Conservation (phyloP, 768 basidiomycete genomes). For the Mycena amicta region DNA sequence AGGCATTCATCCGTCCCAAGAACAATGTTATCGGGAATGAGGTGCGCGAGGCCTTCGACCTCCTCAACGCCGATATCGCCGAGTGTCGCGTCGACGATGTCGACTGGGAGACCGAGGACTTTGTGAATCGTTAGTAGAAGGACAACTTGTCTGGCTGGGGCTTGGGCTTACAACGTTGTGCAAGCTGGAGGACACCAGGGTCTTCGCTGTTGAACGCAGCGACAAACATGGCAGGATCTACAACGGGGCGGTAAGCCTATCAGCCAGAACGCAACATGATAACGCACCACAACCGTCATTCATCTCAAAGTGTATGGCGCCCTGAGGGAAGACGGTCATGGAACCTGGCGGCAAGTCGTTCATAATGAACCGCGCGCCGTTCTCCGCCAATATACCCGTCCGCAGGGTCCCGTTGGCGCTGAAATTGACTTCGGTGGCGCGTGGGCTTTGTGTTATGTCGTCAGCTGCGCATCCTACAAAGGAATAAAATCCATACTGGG, state of each 20-base stretch:
- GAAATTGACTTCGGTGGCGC: slow-evolving; percentile 23
- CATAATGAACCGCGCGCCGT: slow-evolving; percentile 22
- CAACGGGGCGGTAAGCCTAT: slow-evolving; percentile 24
- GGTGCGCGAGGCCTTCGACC: slow-evolving; percentile 13
- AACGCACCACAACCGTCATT: slow-evolving; percentile 19
- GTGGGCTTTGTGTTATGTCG: too few species aligned
- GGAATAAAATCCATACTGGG: too few species aligned
- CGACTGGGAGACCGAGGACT: slow-evolving; percentile 23
- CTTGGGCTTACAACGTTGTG: slow-evolving; percentile 18
- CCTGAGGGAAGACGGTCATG: slow-evolving; percentile 20
- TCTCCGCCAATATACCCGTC: slow-evolving; percentile 22
- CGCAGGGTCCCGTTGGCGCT: slow-evolving; percentile 23
- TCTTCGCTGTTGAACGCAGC: slow-evolving; percentile 20
- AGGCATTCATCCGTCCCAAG: slow-evolving; percentile 20
- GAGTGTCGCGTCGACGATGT: slow-evolving; percentile 16
- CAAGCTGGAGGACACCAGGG: slow-evolving; percentile 18
- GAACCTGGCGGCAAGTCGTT: slow-evolving; percentile 19
- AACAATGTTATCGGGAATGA: slow-evolving; percentile 20
- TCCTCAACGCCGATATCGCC: slow-evolving; percentile 16
- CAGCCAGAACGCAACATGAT: slow-evolving; percentile 18
- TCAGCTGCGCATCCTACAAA: too few species aligned
- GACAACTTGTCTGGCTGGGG: not conserved
- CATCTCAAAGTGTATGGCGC: slow-evolving; percentile 24
- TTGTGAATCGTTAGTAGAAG: not conserved
- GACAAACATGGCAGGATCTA: slow-evolving; percentile 22